Evolutionary conservation across 805 yeast species (phyloP).

Genomic region (Cyberlindnera suaveolens): DNA sequence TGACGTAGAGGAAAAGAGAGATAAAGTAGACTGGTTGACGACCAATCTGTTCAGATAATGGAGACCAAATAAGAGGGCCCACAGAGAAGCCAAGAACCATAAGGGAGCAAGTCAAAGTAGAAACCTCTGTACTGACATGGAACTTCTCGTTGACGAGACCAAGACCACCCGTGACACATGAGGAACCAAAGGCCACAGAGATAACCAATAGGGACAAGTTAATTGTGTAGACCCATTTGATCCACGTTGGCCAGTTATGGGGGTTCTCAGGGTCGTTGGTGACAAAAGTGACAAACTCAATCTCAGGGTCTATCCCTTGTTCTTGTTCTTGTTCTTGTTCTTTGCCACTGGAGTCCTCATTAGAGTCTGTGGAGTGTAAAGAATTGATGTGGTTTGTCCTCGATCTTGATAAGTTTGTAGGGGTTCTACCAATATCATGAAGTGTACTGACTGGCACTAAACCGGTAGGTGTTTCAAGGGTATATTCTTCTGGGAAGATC

Average conservation of each 20-base stretch:
- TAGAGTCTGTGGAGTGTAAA: not conserved
- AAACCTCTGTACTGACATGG: slow-evolving; percentile 70
- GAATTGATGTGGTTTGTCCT: slow-evolving; percentile 22
- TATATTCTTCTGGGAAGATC: slow-evolving; percentile 89
- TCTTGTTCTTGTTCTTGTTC: slow-evolving; percentile 23
- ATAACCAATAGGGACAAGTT: slow-evolving; percentile 68
- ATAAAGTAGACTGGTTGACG: slow-evolving; percentile 78
- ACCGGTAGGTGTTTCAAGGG: slow-evolving; percentile 83
- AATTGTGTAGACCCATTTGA: slow-evolving; percentile 64
- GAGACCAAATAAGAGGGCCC: slow-evolving; percentile 89
- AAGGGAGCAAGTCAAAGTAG: slow-evolving; percentile 72
- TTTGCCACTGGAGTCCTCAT: slow-evolving; percentile 20
- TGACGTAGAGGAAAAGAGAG: slow-evolving; percentile 65
- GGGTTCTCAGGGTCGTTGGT: slow-evolving; percentile 86
- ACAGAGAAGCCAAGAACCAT: slow-evolving; percentile 87
- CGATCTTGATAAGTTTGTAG: slow-evolving; percentile 28
- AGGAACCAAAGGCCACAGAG: slow-evolving; percentile 89
- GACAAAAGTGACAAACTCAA: slow-evolving; percentile 79
- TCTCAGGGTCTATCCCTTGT: slow-evolving; percentile 49
- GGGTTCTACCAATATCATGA: slow-evolving; percentile 56
- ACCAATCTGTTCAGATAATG: slow-evolving; percentile 79
- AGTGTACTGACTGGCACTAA: slow-evolving; percentile 76
- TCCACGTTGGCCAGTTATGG: slow-evolving; percentile 62
- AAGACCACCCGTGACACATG: slow-evolving; percentile 84
- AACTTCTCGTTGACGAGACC: slow-evolving; percentile 59